phyloP scores from a whole-genome alignment of 2,329 filamentous ascomycete genomes.

The Fusarium succisae region DNA sequence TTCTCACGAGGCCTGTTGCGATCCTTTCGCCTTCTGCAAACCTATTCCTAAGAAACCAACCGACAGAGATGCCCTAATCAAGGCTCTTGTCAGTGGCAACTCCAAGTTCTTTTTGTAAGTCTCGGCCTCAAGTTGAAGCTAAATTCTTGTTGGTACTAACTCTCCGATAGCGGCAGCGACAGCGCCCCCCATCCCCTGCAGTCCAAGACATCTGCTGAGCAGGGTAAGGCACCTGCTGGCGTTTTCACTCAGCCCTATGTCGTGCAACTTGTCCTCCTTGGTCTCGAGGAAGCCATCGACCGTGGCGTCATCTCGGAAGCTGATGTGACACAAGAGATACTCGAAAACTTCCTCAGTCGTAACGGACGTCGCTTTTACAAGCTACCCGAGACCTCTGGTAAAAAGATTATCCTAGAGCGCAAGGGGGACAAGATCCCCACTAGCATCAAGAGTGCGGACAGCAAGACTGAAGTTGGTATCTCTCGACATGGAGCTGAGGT shows the following conservation, averaged over 20 bases:
- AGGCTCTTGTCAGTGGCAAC: slow-evolving; percentile 66
- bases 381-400: slow-evolving; percentile 42
- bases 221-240: slow-evolving; percentile 71
- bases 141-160: not conserved
- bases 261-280: slow-evolving; percentile 69
- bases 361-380: slow-evolving; percentile 66
- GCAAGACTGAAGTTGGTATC: slow-evolving; percentile 54
- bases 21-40: slow-evolving; percentile 73
- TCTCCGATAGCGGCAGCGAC: slow-evolving; percentile 60
- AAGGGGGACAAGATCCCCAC: slow-evolving; percentile 52
- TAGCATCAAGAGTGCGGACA: slow-evolving; percentile 52
- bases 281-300: slow-evolving; percentile 68
- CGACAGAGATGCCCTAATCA: slow-evolving; percentile 77
- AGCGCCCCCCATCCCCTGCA: slow-evolving; percentile 70
- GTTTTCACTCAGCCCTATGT: slow-evolving; percentile 83
- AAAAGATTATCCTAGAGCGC: slow-evolving; percentile 52
- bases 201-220: slow-evolving; percentile 62
- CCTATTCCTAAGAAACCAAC: slow-evolving; percentile 78
- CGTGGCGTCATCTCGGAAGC: slow-evolving; percentile 60
- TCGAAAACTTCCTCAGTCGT: slow-evolving; percentile 64
- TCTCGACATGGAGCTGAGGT: slow-evolving; percentile 54
- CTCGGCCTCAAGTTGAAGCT: not conserved
- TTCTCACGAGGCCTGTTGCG: slow-evolving; percentile 74
- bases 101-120: slow-evolving; percentile 77
- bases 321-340: slow-evolving; percentile 63